These are phyloP conservation scores for Colletotrichum cordylinicola DNA, from an alignment of 2,329 filamentous ascomycete species.

Conservation along the genomic window DNA sequence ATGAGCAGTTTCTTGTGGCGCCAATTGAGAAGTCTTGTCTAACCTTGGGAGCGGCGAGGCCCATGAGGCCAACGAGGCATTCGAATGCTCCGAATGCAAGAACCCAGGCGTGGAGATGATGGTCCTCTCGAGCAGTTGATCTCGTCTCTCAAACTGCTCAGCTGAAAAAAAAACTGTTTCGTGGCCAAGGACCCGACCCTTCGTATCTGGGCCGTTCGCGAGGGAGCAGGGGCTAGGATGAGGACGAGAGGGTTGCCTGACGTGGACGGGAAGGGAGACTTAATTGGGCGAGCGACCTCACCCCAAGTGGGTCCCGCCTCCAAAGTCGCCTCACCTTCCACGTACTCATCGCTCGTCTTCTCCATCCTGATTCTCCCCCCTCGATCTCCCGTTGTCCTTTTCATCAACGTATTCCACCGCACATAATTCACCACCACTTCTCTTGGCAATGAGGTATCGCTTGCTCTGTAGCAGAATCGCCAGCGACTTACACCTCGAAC, in stretches of 20 bases:
- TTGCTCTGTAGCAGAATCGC: accelerated
- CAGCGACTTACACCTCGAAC: neutral
- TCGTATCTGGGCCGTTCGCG: neutral
- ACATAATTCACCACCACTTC: accelerated
- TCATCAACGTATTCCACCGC: neutral
- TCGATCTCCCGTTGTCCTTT: accelerated
- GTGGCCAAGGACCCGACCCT: neutral
- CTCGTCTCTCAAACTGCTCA: neutral
- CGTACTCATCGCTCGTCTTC: neutral
- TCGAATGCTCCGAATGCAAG: no score
- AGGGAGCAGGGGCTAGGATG: neutral
- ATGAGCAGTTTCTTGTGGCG: no score
- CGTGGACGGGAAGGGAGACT: neutral
- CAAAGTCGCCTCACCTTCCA: neutral
- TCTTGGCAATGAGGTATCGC: neutral
- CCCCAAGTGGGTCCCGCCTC: neutral
- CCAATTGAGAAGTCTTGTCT: no score
- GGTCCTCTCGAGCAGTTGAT: neutral
- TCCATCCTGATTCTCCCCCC: accelerated
- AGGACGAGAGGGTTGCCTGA: neutral
- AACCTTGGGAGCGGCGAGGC: neutral
- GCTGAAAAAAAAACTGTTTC: neutral
- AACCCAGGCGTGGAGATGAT: no score
- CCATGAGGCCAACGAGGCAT: neutral
- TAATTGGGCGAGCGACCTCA: neutral